These are phyloP conservation scores for Zopfia rhizophila DNA, from an alignment of 2,329 filamentous ascomycete species.

Conservation along the genomic window DNA sequence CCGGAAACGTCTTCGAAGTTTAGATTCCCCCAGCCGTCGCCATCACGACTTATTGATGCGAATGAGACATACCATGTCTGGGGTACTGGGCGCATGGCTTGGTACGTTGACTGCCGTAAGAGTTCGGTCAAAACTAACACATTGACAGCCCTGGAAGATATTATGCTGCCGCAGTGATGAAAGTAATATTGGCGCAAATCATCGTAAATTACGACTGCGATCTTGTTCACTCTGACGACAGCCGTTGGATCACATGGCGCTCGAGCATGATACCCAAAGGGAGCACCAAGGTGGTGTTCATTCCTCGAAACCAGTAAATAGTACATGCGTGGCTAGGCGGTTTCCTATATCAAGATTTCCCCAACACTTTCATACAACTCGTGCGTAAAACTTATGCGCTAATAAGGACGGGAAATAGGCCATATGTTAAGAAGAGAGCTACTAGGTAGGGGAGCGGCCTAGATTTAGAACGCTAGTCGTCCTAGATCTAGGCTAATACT, in stretches of 20 bases:
- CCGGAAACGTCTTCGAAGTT: slow-evolving; percentile 7
- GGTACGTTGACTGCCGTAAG: slow-evolving; percentile 13
- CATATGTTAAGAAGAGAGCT: too few species aligned
- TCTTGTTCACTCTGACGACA: slow-evolving; percentile 18
- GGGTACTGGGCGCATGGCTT: slow-evolving; percentile 30
- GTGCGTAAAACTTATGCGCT: too few species aligned
- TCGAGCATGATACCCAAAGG: slow-evolving; percentile 25
- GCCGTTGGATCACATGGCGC: slow-evolving; percentile 23
- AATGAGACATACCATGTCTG: slow-evolving; percentile 27
- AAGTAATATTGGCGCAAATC: slow-evolving; percentile 25
- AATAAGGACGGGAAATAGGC: too few species aligned
- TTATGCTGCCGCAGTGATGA: slow-evolving; percentile 29
- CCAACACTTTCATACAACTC: too few species aligned
- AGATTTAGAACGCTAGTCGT: too few species aligned
- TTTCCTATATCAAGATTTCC: too few species aligned
- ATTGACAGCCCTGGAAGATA: slow-evolving; percentile 19
- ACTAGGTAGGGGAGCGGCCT: too few species aligned
- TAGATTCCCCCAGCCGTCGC: slow-evolving; percentile 18
- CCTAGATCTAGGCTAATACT: too few species aligned
- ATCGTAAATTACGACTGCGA: slow-evolving; percentile 29
- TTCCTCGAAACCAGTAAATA: background rate
- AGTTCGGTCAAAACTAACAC: background rate
- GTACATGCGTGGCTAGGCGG: too few species aligned
- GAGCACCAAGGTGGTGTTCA: slow-evolving; percentile 14
- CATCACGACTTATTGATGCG: slow-evolving; percentile 24